Conservation (phyloP, 768 basidiomycete genomes). For the Lactifluus piperatus region DNA sequence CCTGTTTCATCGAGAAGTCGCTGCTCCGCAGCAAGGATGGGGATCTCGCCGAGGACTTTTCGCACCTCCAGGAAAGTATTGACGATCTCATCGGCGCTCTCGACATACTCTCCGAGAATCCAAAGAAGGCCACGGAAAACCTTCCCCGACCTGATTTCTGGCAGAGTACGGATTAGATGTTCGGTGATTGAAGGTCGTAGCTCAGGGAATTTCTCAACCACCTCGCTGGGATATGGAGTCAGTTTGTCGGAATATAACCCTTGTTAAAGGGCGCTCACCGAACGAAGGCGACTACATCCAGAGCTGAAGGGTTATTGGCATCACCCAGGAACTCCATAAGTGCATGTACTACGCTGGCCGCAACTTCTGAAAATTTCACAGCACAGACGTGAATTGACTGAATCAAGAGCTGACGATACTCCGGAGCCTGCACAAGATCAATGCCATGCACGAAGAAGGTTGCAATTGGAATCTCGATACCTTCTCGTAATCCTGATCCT, state of each 20-base stretch:
- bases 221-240: constrained; percentile 47
- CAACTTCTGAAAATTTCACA: constrained; percentile 94
- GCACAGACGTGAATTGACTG: constrained; percentile 96
- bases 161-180: constrained; percentile 72
- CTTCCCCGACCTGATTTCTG: constrained; percentile 91
- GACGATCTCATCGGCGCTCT: constrained; percentile 56
- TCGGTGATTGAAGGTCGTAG: constrained; percentile 76
- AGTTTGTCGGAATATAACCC: background rate
- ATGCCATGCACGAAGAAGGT: background rate
- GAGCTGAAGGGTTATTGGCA: constrained; percentile 87
- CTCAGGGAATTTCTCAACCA: constrained; percentile 93
- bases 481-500: constrained; percentile 90
- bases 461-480: constrained; percentile 30
- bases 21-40: constrained; percentile 89
- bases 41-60: constrained; percentile 91
- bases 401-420: constrained; percentile 93
- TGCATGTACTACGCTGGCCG: constrained; percentile 89
- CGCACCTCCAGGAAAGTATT: constrained; percentile 69
- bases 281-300: constrained; percentile 89
- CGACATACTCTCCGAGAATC: constrained; percentile 97
- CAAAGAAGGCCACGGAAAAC: constrained; percentile 94
- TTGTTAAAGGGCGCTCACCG: constrained; percentile 29
- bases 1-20: constrained; percentile 68
- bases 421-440: constrained; percentile 53
- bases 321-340: constrained; percentile 93